A percentile compares a stretch with the other conserved stretches of the same genome.
These are phyloP conservation scores for Leccinum longicurvipes DNA, from an alignment of 768 basidiomycete species.

Conservation along the genomic window DNA sequence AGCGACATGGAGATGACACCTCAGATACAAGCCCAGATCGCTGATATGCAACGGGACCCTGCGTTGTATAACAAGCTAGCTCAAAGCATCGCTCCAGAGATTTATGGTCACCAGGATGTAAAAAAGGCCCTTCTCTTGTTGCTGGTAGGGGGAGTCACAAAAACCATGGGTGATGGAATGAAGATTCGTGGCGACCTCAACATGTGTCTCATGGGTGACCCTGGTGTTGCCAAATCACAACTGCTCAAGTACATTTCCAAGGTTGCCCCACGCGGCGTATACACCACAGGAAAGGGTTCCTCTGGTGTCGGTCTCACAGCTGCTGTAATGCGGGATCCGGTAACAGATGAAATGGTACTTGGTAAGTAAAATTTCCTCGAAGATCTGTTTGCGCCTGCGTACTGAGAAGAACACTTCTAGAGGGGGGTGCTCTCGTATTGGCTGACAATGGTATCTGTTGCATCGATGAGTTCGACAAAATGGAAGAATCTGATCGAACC, in stretches of 20 bases:
- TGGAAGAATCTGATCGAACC: constrained; percentile 97
- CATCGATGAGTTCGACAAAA: constrained; percentile 99
- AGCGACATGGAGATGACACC: constrained; percentile 91
- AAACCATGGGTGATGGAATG: constrained; percentile 95
- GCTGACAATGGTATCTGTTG: constrained; percentile 99
- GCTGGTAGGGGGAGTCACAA: constrained; percentile 94
- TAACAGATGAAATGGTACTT: constrained; percentile 98
- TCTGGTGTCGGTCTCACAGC: constrained; percentile 98
- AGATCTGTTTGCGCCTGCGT: not conserved
- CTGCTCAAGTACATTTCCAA: constrained; percentile 97
- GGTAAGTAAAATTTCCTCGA: constrained; percentile 52
- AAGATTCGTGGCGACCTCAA: constrained; percentile 98
- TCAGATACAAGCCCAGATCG: constrained; percentile 68
- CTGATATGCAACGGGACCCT: constrained; percentile 67
- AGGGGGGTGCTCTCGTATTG: constrained; percentile 98
- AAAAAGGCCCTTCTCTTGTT: constrained; percentile 93
- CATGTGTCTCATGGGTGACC: constrained; percentile 98
- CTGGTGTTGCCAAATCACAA: constrained; percentile 98
- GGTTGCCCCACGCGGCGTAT: constrained; percentile 94
- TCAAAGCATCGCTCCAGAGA: constrained; percentile 95
- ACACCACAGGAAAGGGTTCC: constrained; percentile 97
- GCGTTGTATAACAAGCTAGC: constrained; percentile 86
- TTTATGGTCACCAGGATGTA: constrained; percentile 95
- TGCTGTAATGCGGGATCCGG: constrained; percentile 98
- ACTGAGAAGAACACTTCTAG: constrained; percentile 39